Conservation (phyloP, 768 basidiomycete genomes). For the Boletus sp. region DNA sequence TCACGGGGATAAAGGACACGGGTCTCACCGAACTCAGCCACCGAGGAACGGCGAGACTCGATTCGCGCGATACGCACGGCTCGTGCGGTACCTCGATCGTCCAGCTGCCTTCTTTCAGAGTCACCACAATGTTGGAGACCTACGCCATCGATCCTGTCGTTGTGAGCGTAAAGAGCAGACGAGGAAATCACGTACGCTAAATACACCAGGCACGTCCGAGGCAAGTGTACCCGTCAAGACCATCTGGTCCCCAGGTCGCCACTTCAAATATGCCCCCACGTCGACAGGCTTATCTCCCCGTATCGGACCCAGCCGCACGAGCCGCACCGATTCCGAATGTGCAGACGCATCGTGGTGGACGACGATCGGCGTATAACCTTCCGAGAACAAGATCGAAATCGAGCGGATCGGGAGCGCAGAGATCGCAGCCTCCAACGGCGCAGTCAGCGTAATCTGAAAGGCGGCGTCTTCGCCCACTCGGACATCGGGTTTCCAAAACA, state of each 20-base stretch:
- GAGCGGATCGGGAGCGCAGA: conserved; percentile 60
- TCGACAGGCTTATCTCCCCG: conserved; percentile 33
- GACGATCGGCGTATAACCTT: conserved; percentile 46
- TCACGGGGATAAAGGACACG: conserved; percentile 50
- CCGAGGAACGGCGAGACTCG: conserved; percentile 29
- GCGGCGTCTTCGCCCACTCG: conserved; percentile 59
- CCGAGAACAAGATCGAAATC: conserved; percentile 59
- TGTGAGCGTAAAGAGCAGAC: neutral
- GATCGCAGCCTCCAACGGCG: conserved; percentile 48
- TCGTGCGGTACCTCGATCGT: conserved; percentile 60
- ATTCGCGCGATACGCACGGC: conserved; percentile 38
- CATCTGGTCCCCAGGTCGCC: conserved; percentile 51
- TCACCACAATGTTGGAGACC: conserved; percentile 49
- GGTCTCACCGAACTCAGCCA: conserved; percentile 64
- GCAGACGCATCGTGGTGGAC: conserved; percentile 43
- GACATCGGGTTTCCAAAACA: conserved; percentile 71
- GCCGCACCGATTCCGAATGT: conserved; percentile 13
- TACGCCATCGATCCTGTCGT: conserved; percentile 8
- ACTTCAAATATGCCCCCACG: conserved; percentile 49
- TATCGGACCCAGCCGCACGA: conserved; percentile 47
- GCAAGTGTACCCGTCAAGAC: conserved; percentile 62
- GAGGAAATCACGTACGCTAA: conserved; percentile 47
- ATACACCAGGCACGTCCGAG: conserved; percentile 45
- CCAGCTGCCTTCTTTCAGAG: conserved; percentile 40
- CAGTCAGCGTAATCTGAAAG: conserved; percentile 71